Evolutionary conservation across 257 asterid genomes (phyloP).

Genomic region (Nicotiana otophora): DNA sequence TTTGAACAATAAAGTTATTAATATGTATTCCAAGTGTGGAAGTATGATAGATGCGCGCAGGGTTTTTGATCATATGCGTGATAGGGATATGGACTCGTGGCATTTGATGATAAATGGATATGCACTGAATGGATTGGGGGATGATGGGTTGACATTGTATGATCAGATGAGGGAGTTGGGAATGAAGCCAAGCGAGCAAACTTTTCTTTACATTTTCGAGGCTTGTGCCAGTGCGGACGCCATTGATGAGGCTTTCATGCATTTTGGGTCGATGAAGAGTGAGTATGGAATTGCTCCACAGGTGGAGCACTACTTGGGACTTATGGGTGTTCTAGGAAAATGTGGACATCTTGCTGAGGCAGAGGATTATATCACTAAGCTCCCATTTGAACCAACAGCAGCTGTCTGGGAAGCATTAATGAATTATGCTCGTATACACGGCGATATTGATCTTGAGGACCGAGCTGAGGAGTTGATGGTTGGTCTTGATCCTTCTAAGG

Average conservation of each 20-base stretch:
- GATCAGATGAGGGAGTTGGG: constrained; percentile 76
- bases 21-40: constrained; percentile 78
- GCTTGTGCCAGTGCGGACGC: constrained; percentile 98
- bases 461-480: constrained; percentile 74
- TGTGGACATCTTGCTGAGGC: constrained; percentile 85
- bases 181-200: constrained; percentile 49
- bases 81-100: constrained; percentile 82
- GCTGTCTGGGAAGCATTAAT: constrained; percentile 81
- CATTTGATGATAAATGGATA: constrained; percentile 82
- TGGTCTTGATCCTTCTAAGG: constrained; percentile 66
- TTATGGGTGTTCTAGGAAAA: constrained; percentile 74
- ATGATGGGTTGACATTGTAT: constrained; percentile 77
- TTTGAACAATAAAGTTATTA: constrained; percentile 65
- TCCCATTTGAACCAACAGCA: constrained; percentile 76
- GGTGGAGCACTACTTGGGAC: constrained; percentile 74
- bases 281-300: constrained; percentile 68
- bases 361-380: constrained; percentile 58
- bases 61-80: constrained; percentile 93
- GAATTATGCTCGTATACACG: constrained; percentile 91
- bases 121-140: constrained; percentile 75
- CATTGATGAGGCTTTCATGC: constrained; percentile 75
- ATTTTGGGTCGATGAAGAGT: constrained; percentile 69
- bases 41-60: constrained; percentile 85
- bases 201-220: constrained; percentile 77
- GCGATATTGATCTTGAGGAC: constrained; percentile 92